Conservation (phyloP, 495 filamentous ascomycete genomes). For the Xylaria palmicola region DNA sequence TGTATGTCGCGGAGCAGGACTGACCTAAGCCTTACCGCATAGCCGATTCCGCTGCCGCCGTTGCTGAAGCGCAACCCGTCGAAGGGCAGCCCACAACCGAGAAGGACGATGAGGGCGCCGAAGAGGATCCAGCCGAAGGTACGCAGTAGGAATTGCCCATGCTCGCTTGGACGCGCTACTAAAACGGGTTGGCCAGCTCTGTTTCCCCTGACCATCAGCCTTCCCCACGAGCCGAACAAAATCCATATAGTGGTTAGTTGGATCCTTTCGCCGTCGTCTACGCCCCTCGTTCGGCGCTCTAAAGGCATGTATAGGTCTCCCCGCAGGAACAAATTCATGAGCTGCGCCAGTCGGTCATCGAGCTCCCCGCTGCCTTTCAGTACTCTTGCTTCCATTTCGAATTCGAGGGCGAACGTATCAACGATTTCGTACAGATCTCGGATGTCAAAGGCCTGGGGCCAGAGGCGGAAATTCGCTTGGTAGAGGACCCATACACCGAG, state of each 20-base stretch:
- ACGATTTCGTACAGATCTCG: slow-evolving; percentile 91
- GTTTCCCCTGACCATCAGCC: slow-evolving; percentile 77
- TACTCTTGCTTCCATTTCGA: slow-evolving; percentile 99
- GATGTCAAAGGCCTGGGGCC: slow-evolving; percentile 78
- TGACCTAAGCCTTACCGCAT: too few relatives aligned
- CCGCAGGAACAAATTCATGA: slow-evolving; percentile 96
- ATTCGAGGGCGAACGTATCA: slow-evolving; percentile 78
- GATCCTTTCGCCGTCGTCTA: slow-evolving; percentile 17
- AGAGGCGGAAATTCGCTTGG: slow-evolving; percentile 72
- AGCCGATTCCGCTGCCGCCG: slow-evolving; percentile 23
- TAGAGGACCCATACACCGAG: slow-evolving; percentile 97
- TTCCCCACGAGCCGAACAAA: slow-evolving; percentile 76
- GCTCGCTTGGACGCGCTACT: slow-evolving; percentile 7
- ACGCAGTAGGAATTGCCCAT: slow-evolving; percentile 10
- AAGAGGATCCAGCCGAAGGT: slow-evolving; percentile 29
- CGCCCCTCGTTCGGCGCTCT: slow-evolving; percentile 21
- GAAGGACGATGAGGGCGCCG: slow-evolving; percentile 22
- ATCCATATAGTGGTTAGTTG: slow-evolving; percentile 77
- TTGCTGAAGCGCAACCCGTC: slow-evolving; percentile 22
- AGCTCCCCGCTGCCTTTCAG: slow-evolving; percentile 88
- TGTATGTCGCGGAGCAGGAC: too few relatives aligned
- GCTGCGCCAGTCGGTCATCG: slow-evolving; percentile 93
- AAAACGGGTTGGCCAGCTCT: slow-evolving; percentile 36
- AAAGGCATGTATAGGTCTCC: slow-evolving; percentile 65
- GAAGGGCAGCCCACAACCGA: slow-evolving; percentile 28